These are phyloP conservation scores for Metschnikowia drakensbergensis DNA, from an alignment of 805 yeast genomes.

Conservation along the genomic window DNA sequence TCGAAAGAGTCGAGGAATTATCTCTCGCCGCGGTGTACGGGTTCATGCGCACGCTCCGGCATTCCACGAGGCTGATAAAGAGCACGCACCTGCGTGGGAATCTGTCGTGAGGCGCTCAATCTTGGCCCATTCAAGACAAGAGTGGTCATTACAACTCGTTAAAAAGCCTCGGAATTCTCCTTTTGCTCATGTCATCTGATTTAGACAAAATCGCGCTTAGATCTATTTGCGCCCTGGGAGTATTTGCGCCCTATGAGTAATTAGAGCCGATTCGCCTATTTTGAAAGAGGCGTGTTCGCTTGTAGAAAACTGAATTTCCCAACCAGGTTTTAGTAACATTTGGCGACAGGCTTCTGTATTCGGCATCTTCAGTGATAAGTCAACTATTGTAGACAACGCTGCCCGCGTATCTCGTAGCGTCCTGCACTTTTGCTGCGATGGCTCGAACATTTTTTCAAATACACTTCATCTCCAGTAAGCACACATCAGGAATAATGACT, in stretches of 20 bases:
- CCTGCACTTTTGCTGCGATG: conserved; percentile 20
- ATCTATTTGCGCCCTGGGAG: too few relatives aligned
- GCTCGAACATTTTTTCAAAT: conserved; percentile 14
- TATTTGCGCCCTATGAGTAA: too few relatives aligned
- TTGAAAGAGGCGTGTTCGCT: too few relatives aligned
- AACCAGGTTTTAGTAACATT: too few relatives aligned
- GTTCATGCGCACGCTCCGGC: conserved; percentile 4
- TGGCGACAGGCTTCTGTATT: neutral
- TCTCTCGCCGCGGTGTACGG: conserved; percentile 11
- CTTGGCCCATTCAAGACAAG: too few relatives aligned
- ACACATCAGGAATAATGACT: conserved; percentile 36
- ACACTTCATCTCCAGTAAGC: conserved; percentile 9
- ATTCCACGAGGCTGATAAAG: conserved; percentile 1
- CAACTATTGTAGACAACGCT: neutral
- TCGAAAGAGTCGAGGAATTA: conserved; percentile 5
- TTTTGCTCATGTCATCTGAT: too few relatives aligned
- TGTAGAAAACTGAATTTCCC: too few relatives aligned
- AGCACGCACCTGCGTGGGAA: neutral
- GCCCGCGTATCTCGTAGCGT: conserved; percentile 2
- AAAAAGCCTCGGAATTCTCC: too few relatives aligned
- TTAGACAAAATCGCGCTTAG: too few relatives aligned
- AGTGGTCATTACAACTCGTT: too few relatives aligned
- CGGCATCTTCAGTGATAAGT: neutral
- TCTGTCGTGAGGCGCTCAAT: too few relatives aligned
- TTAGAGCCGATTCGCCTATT: too few relatives aligned